Evolutionary conservation across 768 basidiomycete genomes (phyloP), one percentile per base, ranked within the genome.

Genomic region (Lentinula guzmanii): DNA sequence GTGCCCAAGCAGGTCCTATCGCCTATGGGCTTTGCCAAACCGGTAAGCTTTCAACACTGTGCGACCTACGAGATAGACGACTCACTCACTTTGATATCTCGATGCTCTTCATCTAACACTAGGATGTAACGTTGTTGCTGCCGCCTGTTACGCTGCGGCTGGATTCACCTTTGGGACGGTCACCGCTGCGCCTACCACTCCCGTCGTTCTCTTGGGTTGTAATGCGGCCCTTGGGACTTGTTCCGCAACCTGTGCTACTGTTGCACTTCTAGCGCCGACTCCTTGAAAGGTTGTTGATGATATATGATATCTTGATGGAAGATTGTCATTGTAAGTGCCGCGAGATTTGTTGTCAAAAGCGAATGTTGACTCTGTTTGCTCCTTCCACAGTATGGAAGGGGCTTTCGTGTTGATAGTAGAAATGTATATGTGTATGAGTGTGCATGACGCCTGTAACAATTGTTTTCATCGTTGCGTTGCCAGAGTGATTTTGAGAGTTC

Each of bases 121-220:
- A 72, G 73, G 71, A 1, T 75, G 75, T 59, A 75, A 74, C 61
- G 55, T 62, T 8, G 55, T 71, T 8, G 76, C 69, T 2, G 77
- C 77, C 11, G 76, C 77, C 4, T 79, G 77, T 65, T 79, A 79
- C 48, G 74, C 74, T 6, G 76, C 64, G 3, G 78, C 78, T 0
- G 77, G 77, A 0, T 61, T 70, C 52, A 70, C 69, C 0, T 79
- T 79, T 58, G 77, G 78, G 9, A 76, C 75, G 3, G 70, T 77
- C 51, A 64, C 75, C 39, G 76, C 76, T 2, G 74, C 72, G 5
- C 59, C 73, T 5, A 70, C 67, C 1, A 70, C 74, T 1, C 76
- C 78, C 6, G 68, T 74, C 2, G 73, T 71, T 1, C 67, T 75
- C 37, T 24, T 79, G 16, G 74, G 58, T 0, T 80, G 78, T 70